These are phyloP conservation scores for Dioscorea dumetorum DNA, from an alignment of 106 monocot species.

Conservation along the genomic window DNA sequence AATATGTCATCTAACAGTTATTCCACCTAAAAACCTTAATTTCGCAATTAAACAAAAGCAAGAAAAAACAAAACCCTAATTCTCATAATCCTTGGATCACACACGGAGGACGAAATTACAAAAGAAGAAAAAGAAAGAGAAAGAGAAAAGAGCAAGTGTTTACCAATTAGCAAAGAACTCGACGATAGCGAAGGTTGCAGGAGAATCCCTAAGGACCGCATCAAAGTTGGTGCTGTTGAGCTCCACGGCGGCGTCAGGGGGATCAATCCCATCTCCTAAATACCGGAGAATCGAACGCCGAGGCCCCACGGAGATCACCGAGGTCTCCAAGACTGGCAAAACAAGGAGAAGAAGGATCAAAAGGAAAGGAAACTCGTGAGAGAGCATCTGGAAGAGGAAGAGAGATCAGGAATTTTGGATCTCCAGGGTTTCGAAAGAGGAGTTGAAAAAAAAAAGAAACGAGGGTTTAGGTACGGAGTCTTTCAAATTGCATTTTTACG, in stretches of 20 bases:
- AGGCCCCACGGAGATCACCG: constrained; percentile 4
- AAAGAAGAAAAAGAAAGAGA: background rate
- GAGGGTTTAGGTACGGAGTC: too few relatives aligned
- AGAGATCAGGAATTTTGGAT: too few relatives aligned
- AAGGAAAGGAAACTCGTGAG: constrained; percentile 2
- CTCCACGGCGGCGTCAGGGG: constrained; percentile 56
- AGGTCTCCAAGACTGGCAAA: background rate
- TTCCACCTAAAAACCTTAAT: background rate
- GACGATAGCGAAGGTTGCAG: constrained; percentile 63
- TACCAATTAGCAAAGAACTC: constrained; percentile 98
- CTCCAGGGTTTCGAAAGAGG: too few relatives aligned
- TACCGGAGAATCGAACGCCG: constrained; percentile 21
- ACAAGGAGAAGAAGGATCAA: constrained; percentile 5
- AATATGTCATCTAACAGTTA: too few relatives aligned
- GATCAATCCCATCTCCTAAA: constrained; percentile 16
- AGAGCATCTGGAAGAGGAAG: background rate
- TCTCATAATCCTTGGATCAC: background rate
- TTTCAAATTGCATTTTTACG: too few relatives aligned
- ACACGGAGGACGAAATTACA: background rate
- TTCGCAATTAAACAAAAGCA: background rate
- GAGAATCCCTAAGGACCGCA: constrained; percentile 39
- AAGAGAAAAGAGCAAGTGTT: background rate
- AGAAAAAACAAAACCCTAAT: background rate
- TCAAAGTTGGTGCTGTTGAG: constrained; percentile 64
- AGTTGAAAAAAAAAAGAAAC: too few relatives aligned